Percentiles rank a stretch among this genome's conserved stretches.
Evolutionary conservation across 192 early-diverging fungal genomes (phyloP).

Genomic region (Linnemannia elongata): DNA sequence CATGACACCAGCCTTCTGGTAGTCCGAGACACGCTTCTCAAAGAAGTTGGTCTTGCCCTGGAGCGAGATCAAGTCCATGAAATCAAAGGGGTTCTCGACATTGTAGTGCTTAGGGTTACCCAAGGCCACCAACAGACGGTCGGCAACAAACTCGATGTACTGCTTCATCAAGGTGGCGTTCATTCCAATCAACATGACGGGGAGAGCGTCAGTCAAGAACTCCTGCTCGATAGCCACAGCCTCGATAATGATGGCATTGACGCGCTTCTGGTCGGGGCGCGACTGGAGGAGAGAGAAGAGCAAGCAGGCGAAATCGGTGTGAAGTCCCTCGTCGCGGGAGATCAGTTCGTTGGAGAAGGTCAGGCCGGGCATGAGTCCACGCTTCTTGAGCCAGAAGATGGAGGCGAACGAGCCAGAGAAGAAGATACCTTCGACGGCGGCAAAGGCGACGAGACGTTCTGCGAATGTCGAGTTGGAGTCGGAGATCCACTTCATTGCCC

Average conservation of each 20-base stretch:
- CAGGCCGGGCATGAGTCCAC: conserved; percentile 96
- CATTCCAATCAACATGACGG: conserved; percentile 96
- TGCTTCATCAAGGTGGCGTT: conserved; percentile 93
- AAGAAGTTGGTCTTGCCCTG: conserved; percentile 99
- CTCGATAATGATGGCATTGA: conserved; percentile 83
- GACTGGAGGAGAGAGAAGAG: conserved; percentile 87
- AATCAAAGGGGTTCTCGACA: conserved; percentile 95
- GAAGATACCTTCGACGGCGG: conserved; percentile 98
- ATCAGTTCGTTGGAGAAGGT: conserved; percentile 99
- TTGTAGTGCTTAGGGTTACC: conserved; percentile 90
- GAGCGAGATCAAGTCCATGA: conserved; percentile 98
- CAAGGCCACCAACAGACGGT: conserved; percentile 91
- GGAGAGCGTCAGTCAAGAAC: conserved; percentile 94
- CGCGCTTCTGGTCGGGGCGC: conserved; percentile 75
- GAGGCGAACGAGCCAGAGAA: conserved; percentile 98
- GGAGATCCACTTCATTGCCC: conserved; percentile 95
- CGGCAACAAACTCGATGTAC: conserved; percentile 99
- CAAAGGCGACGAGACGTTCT: conserved; percentile 95
- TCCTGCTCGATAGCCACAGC: conserved; percentile 96
- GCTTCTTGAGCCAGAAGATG: conserved; percentile 99
- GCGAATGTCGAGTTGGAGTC: conserved; percentile 87
- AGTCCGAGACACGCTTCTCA: conserved; percentile 96
- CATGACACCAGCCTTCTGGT: conserved; percentile 95
- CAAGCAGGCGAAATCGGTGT: conserved; percentile 97
- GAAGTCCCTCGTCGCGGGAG: conserved; percentile 96